Evolutionary conservation across 306 rosid species (phyloP).

Genomic region (Malus fusca): DNA sequence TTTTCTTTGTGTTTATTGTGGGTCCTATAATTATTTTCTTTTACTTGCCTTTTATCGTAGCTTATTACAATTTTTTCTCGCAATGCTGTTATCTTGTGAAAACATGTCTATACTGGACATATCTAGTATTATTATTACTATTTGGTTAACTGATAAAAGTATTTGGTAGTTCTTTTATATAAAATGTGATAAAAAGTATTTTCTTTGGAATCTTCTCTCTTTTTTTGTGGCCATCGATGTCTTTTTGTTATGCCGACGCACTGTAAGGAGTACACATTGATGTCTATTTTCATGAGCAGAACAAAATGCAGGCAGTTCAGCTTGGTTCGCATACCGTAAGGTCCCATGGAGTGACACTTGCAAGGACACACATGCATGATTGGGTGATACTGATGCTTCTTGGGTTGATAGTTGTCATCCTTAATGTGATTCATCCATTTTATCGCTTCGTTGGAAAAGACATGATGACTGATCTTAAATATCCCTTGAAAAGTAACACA

Average conservation of each 20-base stretch:
- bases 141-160: not conserved
- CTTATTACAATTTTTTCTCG: not conserved
- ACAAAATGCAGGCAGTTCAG: constrained; percentile 55
- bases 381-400: constrained; percentile 81
- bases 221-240: not conserved
- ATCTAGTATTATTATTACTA: not conserved
- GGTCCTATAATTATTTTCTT: not conserved
- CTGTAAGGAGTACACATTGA: not conserved
- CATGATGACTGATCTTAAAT: constrained; percentile 80
- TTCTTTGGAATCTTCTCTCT: not conserved
- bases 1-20: not conserved
- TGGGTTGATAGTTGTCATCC: constrained; percentile 27
- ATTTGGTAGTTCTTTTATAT: not conserved
- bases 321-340: constrained; percentile 62
- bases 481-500: constrained; percentile 70
- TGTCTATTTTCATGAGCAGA: not conserved
- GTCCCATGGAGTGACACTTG: constrained; percentile 67
- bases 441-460: constrained; percentile 86
- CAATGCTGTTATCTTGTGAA: not conserved
- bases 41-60: not conserved
- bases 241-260: not conserved
- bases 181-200: not conserved
- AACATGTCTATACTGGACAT: not conserved
- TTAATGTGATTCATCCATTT: constrained; percentile 56
- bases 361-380: constrained; percentile 66